Evolutionary conservation across 495 filamentous ascomycete species (phyloP), one percentile per base, ranked within the genome.

Genomic region (Penicillium malachiteum): DNA sequence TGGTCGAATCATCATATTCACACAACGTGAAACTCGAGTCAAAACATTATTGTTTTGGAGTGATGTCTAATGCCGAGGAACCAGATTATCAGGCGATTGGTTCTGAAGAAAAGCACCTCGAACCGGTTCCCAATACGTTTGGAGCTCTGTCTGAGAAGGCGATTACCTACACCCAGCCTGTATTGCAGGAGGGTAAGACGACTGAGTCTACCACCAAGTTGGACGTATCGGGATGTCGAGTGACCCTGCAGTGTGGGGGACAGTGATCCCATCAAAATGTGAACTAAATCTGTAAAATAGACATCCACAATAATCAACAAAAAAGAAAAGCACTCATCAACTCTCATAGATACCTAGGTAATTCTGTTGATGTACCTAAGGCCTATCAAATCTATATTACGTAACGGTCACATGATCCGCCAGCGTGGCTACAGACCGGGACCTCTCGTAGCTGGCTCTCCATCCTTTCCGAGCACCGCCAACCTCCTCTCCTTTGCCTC

Each of bases 131-230:
- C 11, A 17, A 46, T 48, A 62, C 66, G 16, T 82, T 83, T 57
- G 78, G 79, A 3, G 77, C 77, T 40, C 54, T 81, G 37, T 81
- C 78, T 7, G 78, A 80, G 47, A 75, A 78, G 53, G 76, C 73
- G 16, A 76, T 83, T 48, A 74, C 70, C 12, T 78, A 75, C 54
- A 58, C 66, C 16, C 71, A 72, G 50, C 69, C 69, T 13, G 26
- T 67, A 37, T 11, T 44, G 35, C 49, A 53, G 41, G 46, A 34
- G 9, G 57, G 41, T 48, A 53, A 43, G 17, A 40, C 14, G 26
- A 45, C 52, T 7, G 56, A 63, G 30, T 69, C 64, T 40, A 59
- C 56, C 48, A 76, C 74, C 0, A 77, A 78, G 44, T 53, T 78
- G n/a, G 67, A 76, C 53, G 63, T 78, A 18, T 70, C 75, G 21